Percentiles rank a stretch among this genome's conserved stretches.
Evolutionary conservation across 208 protist genomes (phyloP).

Genomic region (Trichomonas vaginalis): DNA sequence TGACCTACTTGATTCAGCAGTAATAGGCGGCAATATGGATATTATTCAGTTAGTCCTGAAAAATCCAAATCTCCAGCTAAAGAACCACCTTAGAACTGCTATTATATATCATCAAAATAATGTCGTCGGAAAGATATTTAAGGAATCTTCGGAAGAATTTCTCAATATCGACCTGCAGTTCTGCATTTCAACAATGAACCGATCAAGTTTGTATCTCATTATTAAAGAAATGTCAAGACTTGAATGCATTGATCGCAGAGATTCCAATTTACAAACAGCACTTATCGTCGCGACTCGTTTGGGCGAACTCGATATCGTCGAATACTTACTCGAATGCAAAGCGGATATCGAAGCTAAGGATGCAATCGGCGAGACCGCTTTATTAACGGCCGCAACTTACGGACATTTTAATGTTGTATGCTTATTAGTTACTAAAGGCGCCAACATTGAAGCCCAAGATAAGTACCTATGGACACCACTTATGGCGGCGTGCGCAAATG

Average conservation of each 20-base stretch:
- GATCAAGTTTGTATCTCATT: background rate
- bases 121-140: background rate
- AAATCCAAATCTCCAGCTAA: background rate
- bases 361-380: background rate
- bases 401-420: background rate
- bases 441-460: background rate
- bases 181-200: background rate
- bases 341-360: background rate
- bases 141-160: background rate
- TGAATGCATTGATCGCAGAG: background rate
- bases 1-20: background rate
- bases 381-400: background rate
- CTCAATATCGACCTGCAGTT: background rate
- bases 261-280: background rate
- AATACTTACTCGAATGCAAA: background rate
- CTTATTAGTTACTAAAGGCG: background rate
- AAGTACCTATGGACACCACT: background rate
- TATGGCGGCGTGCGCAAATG: background rate
- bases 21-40: background rate
- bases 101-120: background rate
- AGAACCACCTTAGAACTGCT: background rate
- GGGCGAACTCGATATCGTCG: background rate
- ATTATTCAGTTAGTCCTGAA: background rate
- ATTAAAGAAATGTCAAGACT: background rate
- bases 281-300: background rate